These are phyloP conservation scores for Cyanidium caldarium DNA, from an alignment of 23 red algal genomes.

Conservation along the genomic window DNA sequence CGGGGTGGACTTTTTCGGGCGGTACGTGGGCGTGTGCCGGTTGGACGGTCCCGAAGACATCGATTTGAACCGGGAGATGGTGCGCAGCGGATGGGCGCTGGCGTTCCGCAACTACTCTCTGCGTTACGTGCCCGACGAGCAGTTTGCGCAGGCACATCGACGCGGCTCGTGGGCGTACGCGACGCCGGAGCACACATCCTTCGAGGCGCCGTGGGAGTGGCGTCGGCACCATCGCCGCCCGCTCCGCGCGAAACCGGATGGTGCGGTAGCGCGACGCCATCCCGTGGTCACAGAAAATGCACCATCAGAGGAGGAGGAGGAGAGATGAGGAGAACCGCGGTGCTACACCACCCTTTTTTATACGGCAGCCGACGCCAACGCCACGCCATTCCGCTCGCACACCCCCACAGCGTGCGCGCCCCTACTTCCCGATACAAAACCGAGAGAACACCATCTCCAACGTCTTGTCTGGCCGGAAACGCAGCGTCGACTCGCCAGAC, in stretches of 20 bases:
- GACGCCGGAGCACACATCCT: not conserved
- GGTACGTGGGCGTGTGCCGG: not conserved
- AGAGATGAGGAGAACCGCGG: too few relatives aligned
- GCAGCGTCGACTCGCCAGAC: not conserved
- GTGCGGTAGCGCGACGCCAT: too few relatives aligned
- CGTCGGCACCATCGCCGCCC: not conserved
- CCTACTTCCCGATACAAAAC: constrained; percentile 5
- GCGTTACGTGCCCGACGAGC: not conserved
- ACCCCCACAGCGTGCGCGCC: too few relatives aligned
- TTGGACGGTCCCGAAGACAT: not conserved
- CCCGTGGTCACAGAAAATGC: too few relatives aligned
- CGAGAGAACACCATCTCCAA: not conserved
- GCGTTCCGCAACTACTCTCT: not conserved
- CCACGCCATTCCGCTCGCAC: too few relatives aligned
- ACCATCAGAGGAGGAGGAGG: too few relatives aligned
- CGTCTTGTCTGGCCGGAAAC: not conserved
- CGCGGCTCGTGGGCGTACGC: not conserved
- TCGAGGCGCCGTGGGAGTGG: constrained; percentile 4
- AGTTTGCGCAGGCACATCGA: not conserved
- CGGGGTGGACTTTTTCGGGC: not conserved
- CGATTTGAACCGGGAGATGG: not conserved
- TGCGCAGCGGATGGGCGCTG: not conserved
- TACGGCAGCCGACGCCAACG: too few relatives aligned
- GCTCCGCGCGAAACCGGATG: too few relatives aligned
- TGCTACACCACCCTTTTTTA: too few relatives aligned